Percentiles rank a stretch among this genome's conserved stretches.
phyloP scores from a whole-genome alignment of 2,329 filamentous ascomycete genomes.

The Diaporthe eres region DNA sequence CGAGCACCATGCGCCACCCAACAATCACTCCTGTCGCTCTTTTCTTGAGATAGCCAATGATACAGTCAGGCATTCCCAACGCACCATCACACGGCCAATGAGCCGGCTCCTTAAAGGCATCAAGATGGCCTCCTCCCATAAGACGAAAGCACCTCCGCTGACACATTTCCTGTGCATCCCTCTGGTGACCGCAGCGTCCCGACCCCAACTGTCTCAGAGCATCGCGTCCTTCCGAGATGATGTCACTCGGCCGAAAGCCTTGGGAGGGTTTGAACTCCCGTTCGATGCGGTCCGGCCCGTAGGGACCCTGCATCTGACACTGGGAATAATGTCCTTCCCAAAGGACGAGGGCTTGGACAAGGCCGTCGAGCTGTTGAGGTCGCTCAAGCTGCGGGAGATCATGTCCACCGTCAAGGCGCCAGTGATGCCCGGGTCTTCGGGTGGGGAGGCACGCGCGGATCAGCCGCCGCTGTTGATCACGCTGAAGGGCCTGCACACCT shows the following conservation, averaged over 20 bases:
- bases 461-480: constrained; percentile 57
- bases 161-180: constrained; percentile 86
- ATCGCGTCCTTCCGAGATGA: constrained; percentile 74
- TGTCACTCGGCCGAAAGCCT: constrained; percentile 56
- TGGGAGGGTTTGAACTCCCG: constrained; percentile 67
- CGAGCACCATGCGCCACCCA: not conserved
- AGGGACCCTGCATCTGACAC: constrained; percentile 86
- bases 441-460: constrained; percentile 20
- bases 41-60: not conserved
- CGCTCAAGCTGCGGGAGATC: constrained; percentile 56
- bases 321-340: constrained; percentile 86
- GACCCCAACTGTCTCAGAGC: constrained; percentile 74
- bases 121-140: constrained; percentile 53
- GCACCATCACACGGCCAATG: constrained; percentile 16
- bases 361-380: constrained; percentile 57
- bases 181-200: constrained; percentile 73
- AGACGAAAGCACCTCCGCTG: constrained; percentile 56
- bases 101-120: constrained; percentile 28
- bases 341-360: constrained; percentile 59
- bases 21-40: not conserved
- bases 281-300: constrained; percentile 79
- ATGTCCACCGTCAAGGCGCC: constrained; percentile 49
- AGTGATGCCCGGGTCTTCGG: constrained; percentile 35
- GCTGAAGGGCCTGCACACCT: constrained; percentile 70
- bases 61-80: not conserved